These are phyloP conservation scores for Hemerocallis citrina DNA, from an alignment of 106 monocot genomes.

Conservation along the genomic window DNA sequence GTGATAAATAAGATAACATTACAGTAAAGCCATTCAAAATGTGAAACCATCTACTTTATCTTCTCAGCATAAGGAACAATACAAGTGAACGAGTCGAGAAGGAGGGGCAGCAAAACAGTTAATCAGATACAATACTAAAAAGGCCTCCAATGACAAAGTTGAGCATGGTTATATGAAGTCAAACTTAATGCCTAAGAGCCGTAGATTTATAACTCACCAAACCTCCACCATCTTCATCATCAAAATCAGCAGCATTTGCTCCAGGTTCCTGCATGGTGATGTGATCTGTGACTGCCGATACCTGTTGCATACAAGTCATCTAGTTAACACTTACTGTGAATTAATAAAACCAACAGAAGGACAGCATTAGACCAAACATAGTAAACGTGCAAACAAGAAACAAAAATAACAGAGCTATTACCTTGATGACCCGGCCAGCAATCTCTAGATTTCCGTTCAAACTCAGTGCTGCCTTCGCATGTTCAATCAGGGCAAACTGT, in stretches of 20 bases:
- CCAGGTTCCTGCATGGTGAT: slow-evolving; percentile 43
- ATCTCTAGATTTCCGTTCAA: slow-evolving; percentile 83
- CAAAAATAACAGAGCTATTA: slow-evolving; percentile 8
- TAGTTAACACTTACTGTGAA: neutral
- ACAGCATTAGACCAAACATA: neutral
- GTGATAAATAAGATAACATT: no score
- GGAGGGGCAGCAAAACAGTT: no score
- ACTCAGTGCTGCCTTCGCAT: slow-evolving; percentile 66
- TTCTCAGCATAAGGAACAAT: no score
- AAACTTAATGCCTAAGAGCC: no score
- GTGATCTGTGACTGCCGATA: slow-evolving; percentile 76
- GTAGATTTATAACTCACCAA: slow-evolving; percentile 43
- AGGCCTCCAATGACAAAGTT: no score
- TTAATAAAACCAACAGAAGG: neutral
- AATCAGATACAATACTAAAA: no score
- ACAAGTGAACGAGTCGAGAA: no score
- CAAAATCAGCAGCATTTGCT: slow-evolving; percentile 62
- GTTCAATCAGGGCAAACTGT: slow-evolving; percentile 67
- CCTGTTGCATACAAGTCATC: slow-evolving; percentile 22
- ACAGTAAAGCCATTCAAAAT: no score
- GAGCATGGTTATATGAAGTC: no score
- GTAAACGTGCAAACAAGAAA: neutral
- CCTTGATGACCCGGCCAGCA: slow-evolving; percentile 69
- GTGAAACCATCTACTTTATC: no score
- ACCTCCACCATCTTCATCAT: slow-evolving; percentile 91